Base-by-base conservation (phyloP, 1,284 basidiomycete genomes). In the Cutaneotrichosporon curvatum region DNA sequence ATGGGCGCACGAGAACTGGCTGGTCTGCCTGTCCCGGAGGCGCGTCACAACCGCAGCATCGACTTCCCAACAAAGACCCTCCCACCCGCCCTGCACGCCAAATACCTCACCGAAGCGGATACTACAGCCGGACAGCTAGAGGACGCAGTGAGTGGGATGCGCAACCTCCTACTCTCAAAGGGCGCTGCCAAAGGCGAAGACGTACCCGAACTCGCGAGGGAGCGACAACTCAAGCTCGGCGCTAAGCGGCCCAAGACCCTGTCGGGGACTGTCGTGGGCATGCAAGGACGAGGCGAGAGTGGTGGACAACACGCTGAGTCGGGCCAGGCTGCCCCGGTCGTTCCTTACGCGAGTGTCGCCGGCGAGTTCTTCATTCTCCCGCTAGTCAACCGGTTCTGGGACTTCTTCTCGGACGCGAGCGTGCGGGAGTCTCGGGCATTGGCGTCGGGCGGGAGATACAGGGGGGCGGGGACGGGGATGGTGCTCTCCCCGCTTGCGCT, bases 361-460 rank as follows among this genome's bases (percentile, higher is more conserved):
- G 85, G 85, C 1, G 87, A 89, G 61, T 82, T 73, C 67, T 95
- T 94, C 70, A 78, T 95, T 43, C 80, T 84, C 45, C 94, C 94
- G 0, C 74, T 96, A 25, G 78, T 96, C 65, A 86, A 89, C 59
- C 81, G 84, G 8, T 94, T 96, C 70, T 94, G 89, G 87, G 65
- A 79, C n/a, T 86, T 89, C 69, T 78, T 91, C 36, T 80, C 85
- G 14, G 86, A 91, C 59, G 82, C 86, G 59, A 79, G 84, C 55
- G 77, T 78, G 8, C 77, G 85, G 23, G 85, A 88, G 61, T 76
- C 79, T 38, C 77, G 84, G 37, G 84, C 81, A 2, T 71, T 79
- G 0, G 74, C 76, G 3, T 25, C 45, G 0, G 41, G 73, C 68
- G 34, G 71, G 65, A 37, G 74, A 75, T 87, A 87, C 59, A 76